These are phyloP conservation scores for Chlorella sp. DNA, from an alignment of 139 green algal genomes.

Conservation along the genomic window DNA sequence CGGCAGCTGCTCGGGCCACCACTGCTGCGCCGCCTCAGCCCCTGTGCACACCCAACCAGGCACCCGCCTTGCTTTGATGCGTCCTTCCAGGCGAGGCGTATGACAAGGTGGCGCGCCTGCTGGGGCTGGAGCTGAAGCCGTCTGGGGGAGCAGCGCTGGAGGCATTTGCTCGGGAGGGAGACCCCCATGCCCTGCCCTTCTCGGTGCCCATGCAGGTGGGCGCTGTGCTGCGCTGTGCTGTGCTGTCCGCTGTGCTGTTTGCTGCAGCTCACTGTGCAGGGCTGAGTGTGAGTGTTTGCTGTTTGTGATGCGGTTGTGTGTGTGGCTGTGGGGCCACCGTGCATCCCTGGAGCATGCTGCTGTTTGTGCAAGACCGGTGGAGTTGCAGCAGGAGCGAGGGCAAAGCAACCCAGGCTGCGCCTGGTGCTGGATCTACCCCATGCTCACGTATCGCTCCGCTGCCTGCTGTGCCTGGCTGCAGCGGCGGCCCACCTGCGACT, in stretches of 20 bases:
- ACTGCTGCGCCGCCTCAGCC: neutral
- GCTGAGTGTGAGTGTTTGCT: no score
- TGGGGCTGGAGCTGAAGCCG: conserved; percentile 86
- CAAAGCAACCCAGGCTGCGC: no score
- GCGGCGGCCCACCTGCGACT: conserved; percentile 85
- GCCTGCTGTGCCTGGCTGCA: neutral
- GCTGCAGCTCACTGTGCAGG: no score
- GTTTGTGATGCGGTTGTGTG: no score
- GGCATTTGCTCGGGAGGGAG: conserved; percentile 69
- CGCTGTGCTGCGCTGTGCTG: no score
- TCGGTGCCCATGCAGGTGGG: conserved; percentile 76
- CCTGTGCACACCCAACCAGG: neutral
- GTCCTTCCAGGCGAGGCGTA: conserved; percentile 86
- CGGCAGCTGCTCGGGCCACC: neutral
- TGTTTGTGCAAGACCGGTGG: no score
- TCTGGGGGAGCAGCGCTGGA: conserved; percentile 88
- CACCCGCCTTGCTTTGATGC: neutral
- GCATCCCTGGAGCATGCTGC: no score
- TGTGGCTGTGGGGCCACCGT: no score
- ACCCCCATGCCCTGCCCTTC: conserved; percentile 73
- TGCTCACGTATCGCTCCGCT: no score
- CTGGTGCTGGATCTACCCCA: no score
- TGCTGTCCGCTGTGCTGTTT: no score
- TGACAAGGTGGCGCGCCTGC: conserved; percentile 96
- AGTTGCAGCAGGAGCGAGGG: no score